Conservation (phyloP, 345 rosid species). For the Microcos paniculata region DNA sequence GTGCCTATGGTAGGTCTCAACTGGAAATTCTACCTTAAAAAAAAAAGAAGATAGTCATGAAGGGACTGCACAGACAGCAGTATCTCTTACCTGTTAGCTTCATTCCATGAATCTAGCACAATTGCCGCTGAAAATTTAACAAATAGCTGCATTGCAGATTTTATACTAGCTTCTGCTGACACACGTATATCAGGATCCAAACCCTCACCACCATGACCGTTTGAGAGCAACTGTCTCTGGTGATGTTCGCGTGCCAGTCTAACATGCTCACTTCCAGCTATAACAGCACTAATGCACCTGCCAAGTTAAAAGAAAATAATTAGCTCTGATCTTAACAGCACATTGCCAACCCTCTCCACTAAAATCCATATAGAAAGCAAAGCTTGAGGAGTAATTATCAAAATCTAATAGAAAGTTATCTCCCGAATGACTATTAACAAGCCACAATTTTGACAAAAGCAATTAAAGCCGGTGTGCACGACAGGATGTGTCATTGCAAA, state of each 20-base stretch:
- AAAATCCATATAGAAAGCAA: background rate
- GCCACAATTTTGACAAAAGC: background rate
- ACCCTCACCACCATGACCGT: conserved; percentile 63
- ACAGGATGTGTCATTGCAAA: background rate
- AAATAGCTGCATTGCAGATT: conserved; percentile 90
- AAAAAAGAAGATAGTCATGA: background rate
- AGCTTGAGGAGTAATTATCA: background rate
- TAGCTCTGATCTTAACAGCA: background rate
- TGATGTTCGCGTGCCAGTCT: conserved; percentile 85
- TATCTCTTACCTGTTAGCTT: conserved; percentile 66
- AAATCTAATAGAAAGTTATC: background rate
- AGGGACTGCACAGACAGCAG: background rate
- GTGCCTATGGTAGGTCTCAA: background rate
- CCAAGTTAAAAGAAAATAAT: conserved; percentile 15
- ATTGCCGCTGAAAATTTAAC: conserved; percentile 83
- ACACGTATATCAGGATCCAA: conserved; percentile 65
- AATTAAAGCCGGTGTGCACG: background rate
- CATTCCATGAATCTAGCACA: conserved; percentile 82
- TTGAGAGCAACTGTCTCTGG: conserved; percentile 65
- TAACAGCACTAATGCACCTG: conserved; percentile 92
- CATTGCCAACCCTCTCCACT: background rate
- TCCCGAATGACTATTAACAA: conserved; percentile 4
- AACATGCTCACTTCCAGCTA: conserved; percentile 85
- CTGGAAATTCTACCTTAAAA: background rate
- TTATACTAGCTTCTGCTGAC: conserved; percentile 88